Evolutionary conservation across 208 protist genomes (phyloP).

Genomic region (Porcisia deanei): DNA sequence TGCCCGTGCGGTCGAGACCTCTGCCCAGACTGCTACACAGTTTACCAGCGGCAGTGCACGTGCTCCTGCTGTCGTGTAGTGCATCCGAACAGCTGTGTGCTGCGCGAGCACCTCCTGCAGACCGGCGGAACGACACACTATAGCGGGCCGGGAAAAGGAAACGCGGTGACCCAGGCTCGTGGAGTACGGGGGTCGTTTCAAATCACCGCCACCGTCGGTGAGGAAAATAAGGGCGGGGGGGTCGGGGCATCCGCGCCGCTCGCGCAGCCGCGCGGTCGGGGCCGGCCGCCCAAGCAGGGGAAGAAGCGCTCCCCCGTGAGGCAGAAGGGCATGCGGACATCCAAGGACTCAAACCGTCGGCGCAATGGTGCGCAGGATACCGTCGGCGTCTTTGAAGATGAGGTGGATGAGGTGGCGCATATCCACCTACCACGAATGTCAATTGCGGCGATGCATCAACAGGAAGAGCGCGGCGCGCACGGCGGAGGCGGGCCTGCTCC

Average conservation of each 20-base stretch:
- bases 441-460: conserved; percentile 43
- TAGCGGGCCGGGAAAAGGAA: background rate
- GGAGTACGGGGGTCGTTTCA: background rate
- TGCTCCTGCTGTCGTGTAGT: conserved; percentile 61
- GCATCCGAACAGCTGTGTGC: conserved; percentile 62
- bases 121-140: conserved; percentile 22
- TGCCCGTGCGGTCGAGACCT: conserved; percentile 86
- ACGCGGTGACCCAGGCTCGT: background rate
- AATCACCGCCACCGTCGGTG: background rate
- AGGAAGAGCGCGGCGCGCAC: background rate
- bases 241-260: background rate
- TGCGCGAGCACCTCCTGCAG: conserved; percentile 55
- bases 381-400: conserved; percentile 1
- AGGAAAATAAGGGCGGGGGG: background rate
- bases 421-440: conserved; percentile 35
- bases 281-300: conserved; percentile 11
- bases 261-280: conserved; percentile 3
- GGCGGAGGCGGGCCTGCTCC: background rate
- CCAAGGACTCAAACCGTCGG: conserved; percentile 5
- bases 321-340: background rate
- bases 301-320: background rate
- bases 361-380: conserved; percentile 4
- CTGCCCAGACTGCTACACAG: conserved; percentile 72
- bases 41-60: conserved; percentile 63
- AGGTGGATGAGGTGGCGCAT: conserved; percentile 20